Conservation (phyloP, 352 stramenopile species). For the Phytophthora fragariaefolia region DNA sequence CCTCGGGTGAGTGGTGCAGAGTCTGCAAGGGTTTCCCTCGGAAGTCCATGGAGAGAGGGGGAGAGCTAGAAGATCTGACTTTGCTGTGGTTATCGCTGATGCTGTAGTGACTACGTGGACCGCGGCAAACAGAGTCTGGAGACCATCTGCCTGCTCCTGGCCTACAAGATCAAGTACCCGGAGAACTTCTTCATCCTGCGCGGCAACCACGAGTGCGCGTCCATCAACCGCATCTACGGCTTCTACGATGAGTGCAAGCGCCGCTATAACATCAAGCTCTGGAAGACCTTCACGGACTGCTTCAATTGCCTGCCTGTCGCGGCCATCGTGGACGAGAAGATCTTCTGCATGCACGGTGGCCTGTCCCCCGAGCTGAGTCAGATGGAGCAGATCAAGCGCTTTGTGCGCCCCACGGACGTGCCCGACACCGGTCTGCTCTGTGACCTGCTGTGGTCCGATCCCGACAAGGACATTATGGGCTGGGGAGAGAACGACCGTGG, state of each 20-base stretch:
- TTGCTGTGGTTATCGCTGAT: conserved; percentile 66
- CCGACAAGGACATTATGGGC: conserved; percentile 89
- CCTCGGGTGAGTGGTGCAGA: conserved; percentile 41
- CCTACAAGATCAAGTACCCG: conserved; percentile 99
- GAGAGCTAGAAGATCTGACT: conserved; percentile 80
- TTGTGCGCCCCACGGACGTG: conserved; percentile 86
- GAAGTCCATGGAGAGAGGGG: conserved; percentile 33
- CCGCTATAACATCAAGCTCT: conserved; percentile 93
- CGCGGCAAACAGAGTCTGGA: conserved; percentile 96
- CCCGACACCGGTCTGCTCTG: conserved; percentile 89
- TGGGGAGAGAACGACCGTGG: conserved; percentile 98
- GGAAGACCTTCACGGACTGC: conserved; percentile 97
- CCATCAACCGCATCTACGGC: conserved; percentile 99
- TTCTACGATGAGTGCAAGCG: conserved; percentile 99
- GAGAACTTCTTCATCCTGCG: conserved; percentile 98
- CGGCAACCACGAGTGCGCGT: conserved; percentile 98
- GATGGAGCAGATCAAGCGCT: conserved; percentile 96
- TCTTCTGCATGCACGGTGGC: conserved; percentile 98
- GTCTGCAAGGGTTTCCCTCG: no score
- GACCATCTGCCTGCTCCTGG: conserved; percentile 97
- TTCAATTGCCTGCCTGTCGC: conserved; percentile 99
- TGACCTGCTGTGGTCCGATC: conserved; percentile 90
- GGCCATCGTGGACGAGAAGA: conserved; percentile 97
- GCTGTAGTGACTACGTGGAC: conserved; percentile 92
- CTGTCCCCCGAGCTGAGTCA: conserved; percentile 96